Evolutionary conservation across 148 eudicot genomes (phyloP), one percentile per base, ranked within the genome.

Genomic region (Pharnaceum exiguum): DNA sequence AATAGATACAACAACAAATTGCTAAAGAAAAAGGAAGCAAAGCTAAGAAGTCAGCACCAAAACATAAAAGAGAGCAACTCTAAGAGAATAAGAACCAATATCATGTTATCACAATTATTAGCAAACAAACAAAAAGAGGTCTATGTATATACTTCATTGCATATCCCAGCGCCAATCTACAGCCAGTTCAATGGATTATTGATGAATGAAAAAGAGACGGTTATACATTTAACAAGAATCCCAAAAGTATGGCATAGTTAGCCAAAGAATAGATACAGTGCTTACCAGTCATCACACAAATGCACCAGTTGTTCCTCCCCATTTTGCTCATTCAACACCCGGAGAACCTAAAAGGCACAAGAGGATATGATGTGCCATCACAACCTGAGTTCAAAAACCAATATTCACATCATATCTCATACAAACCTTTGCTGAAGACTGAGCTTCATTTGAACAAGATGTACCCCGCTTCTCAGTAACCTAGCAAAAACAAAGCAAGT

Each of bases 281-380:
- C 84, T 57, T 62, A 93, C 99, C 99, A 93, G 65, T 82, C 95
- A 71, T 93, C 99, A 77, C 77, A 67, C 72, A 93, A 65, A 47
- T 82, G 83, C 54, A 89, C 81, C 37, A 73, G 75, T 35, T 76
- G 78, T 65, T 93, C 96, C 71, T 75, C 79, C 65, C 99, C 96
- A 71, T 68, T 76, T 77, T 76, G 79, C 70, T 93, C 99, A 68
- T 84, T 80, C 59, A 93, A 64, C 69, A 93, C 75, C 30, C 95
- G 95, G 52, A 93, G 79, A 61, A 76, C 89, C 99, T 93, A 79
- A 25, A 63, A 57, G 44, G 55, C n/a, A n/a, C n/a, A 33, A 50
- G 9, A 54, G 23, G 45, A 26, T 49, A 43, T 12, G 30, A 58
- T 16, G 28, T 17, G 12, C 3, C 18, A 17, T 40, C 12, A 19